A percentile compares a stretch with the other conserved stretches of the same genome.
phyloP scores from a whole-genome alignment of 441 rosid species.

The Eruca vesicaria region DNA sequence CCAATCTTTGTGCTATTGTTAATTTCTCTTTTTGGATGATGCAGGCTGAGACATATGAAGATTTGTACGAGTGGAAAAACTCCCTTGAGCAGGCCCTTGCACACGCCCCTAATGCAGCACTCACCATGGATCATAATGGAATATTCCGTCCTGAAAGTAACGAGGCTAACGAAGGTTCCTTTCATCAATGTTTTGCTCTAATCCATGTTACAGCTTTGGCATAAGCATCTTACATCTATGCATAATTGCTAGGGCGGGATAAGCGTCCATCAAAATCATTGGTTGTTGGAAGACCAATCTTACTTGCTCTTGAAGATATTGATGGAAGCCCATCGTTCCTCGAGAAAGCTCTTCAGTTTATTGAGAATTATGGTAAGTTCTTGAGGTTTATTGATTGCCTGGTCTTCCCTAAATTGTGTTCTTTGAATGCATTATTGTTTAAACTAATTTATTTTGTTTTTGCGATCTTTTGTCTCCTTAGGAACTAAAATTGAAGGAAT shows the following conservation, averaged over 20 bases:
- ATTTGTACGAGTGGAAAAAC: conserved; percentile 92
- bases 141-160: conserved; percentile 73
- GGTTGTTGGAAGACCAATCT: conserved; percentile 97
- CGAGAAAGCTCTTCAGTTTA: conserved; percentile 94
- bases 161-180: conserved; percentile 76
- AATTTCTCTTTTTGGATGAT: conserved; percentile 11
- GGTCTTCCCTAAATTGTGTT: background rate
- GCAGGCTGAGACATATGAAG: conserved; percentile 95
- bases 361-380: conserved; percentile 61
- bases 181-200: conserved; percentile 63
- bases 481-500: conserved; percentile 96
- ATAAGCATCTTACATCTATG: background rate
- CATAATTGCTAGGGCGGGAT: conserved; percentile 63
- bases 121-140: conserved; percentile 93
- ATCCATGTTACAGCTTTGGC: conserved; percentile 15
- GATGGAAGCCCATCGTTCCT: conserved; percentile 98
- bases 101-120: conserved; percentile 97
- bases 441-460: background rate
- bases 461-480: conserved; percentile 12
- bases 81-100: conserved; percentile 93
- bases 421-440: background rate
- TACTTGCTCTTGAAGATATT: conserved; percentile 97
- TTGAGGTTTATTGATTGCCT: background rate
- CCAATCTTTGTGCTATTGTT: conserved; percentile 5
- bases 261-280: conserved; percentile 80